phyloP scores from a whole-genome alignment of 768 basidiomycete species.

The Tulasnella sp. region DNA sequence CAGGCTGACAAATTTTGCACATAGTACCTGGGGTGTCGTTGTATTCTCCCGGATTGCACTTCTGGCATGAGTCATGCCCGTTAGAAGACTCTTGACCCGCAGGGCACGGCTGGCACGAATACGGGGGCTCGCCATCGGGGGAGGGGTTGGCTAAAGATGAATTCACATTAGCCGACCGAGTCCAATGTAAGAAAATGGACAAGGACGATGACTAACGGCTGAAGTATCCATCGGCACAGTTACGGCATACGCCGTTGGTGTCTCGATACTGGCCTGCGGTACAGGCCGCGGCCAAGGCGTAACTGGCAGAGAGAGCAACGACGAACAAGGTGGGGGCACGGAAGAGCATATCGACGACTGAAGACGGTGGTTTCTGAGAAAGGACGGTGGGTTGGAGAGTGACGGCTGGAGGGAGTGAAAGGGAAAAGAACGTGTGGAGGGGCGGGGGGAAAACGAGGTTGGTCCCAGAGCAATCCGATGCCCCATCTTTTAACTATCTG shows the following conservation, averaged over 20 bases:
- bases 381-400: neutral
- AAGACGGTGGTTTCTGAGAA: neutral
- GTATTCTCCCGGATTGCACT: neutral
- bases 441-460: too few species aligned
- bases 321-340: neutral
- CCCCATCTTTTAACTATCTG: too few species aligned
- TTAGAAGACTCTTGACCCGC: neutral
- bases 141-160: neutral
- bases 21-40: neutral
- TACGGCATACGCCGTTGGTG: neutral
- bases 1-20: neutral
- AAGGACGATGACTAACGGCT: neutral
- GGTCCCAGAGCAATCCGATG: too few species aligned
- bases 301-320: neutral
- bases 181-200: neutral
- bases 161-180: neutral
- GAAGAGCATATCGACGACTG: neutral
- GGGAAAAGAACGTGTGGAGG: neutral
- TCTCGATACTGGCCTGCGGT: neutral
- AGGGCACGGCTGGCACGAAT: neutral
- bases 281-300: neutral
- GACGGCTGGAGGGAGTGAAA: neutral
- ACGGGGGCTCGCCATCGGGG: neutral
- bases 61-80: neutral
- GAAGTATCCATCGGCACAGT: neutral